Conservation (phyloP, 768 basidiomycete genomes). For the Phallus indusiatus region DNA sequence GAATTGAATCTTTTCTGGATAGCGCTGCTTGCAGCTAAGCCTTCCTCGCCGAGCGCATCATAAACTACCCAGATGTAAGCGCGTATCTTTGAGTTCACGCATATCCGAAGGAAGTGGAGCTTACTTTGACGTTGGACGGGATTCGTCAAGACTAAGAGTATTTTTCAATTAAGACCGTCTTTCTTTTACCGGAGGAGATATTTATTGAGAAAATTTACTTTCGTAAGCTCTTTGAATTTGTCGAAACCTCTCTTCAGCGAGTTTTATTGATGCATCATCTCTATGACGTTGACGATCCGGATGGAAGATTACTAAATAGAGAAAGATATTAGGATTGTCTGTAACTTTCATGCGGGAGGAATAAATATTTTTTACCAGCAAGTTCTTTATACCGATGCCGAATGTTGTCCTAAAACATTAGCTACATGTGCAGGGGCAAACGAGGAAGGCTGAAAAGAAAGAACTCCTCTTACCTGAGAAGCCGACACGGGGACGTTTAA, state of each 20-base stretch:
- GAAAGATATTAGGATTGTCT: background rate
- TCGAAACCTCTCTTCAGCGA: conserved; percentile 59
- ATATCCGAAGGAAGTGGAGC: conserved; percentile 13
- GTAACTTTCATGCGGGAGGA: background rate
- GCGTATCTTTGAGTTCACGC: conserved; percentile 15
- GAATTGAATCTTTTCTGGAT: background rate
- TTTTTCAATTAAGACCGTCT: background rate
- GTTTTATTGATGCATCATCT: conserved; percentile 41
- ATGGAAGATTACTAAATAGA: conserved; percentile 53
- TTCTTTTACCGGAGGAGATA: too few relatives aligned
- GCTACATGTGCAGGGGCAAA: background rate
- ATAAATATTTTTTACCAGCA: conserved; percentile 27
- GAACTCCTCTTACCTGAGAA: conserved; percentile 25
- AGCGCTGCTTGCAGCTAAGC: background rate
- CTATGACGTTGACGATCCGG: conserved; percentile 63
- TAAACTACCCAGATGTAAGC: conserved; percentile 50
- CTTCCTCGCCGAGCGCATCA: conserved; percentile 50
- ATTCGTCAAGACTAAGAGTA: conserved; percentile 54
- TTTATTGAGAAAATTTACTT: conserved; percentile 30
- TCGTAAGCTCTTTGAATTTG: conserved; percentile 80
- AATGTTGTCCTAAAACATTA: conserved; percentile 42
- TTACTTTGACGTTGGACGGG: conserved; percentile 48
- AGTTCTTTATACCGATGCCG: conserved; percentile 62
- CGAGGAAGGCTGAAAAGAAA: background rate
- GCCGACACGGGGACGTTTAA: conserved; percentile 62